Base-by-base conservation (phyloP, 2,329 filamentous ascomycete species). In the Neonectria neomacrospora region DNA sequence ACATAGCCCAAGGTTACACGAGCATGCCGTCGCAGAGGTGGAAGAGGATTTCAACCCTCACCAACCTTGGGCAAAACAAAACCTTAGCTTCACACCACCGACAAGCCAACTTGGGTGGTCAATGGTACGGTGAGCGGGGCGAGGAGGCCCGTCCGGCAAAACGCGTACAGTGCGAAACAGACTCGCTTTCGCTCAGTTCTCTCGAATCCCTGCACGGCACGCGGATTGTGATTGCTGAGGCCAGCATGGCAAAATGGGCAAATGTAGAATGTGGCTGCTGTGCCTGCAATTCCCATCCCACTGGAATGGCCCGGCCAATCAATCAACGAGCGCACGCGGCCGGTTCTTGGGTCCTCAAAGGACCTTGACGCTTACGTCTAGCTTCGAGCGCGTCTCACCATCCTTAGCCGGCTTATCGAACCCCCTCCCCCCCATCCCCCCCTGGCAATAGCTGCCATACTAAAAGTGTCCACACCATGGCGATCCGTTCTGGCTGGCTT, bases 161-260 rank as follows among this genome's bases (percentile, higher is more conserved):
- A 59, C 52, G 34, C 53, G 57, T 57, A 71, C 67, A 69, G 69
- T 71, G 70, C 61, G 57, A 60, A 30, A 10, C 32, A 20, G 52
- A 52, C 39, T 58, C 52, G 54, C 26, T 52, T 26, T 34, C 16
- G 18, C 23, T 37, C 30, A 54, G 52, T 26, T 53, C 60, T 56
- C 20, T 45, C n/a, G n/a, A n/a, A 65, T 65, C 66, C 66, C 50
- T 68, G 66, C 47, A 34, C n/a, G 16, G 39, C 53, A 41, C 34
- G n/a, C 51, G 56, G 45, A 20, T 45, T 61, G 37, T 20, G 28
- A 59, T 57, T 56, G 56, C 63, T 53, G 64, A 67, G 44, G 55
- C 54, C 63, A 70, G 48, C 55, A 68, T 68, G 54, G 58, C 57
- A 65, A 6, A 60, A 64, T 65, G 56, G 57, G 52, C 51, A 37